Evolutionary conservation across 441 rosid genomes (phyloP).

Genomic region (Populus tomentosa): DNA sequence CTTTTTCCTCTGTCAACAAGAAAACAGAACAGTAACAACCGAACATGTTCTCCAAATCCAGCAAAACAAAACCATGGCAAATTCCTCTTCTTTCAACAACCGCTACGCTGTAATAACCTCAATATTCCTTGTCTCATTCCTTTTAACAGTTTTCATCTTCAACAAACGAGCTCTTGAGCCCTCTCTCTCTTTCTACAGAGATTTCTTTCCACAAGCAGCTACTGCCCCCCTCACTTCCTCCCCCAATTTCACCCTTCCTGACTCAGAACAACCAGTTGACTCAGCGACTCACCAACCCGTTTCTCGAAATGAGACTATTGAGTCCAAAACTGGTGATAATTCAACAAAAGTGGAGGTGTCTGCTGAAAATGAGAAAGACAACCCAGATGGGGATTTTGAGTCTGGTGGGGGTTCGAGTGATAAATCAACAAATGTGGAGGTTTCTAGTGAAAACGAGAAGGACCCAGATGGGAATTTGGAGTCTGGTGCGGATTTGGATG

Average conservation of each 20-base stretch:
- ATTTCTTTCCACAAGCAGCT: constrained; percentile 31
- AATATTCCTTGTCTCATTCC: constrained; percentile 38
- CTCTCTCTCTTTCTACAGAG: constrained; percentile 38
- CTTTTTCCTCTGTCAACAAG: not conserved
- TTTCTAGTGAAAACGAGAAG: constrained; percentile 13
- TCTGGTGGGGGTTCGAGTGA: constrained; percentile 4
- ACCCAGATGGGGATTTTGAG: constrained; percentile 16
- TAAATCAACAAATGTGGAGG: not conserved
- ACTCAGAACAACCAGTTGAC: not conserved
- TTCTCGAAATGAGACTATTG: constrained; percentile 8
- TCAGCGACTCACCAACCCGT: not conserved
- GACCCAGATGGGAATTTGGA: constrained; percentile 19
- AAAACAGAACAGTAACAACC: not conserved
- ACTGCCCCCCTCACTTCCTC: constrained; percentile 9
- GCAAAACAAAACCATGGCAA: constrained; percentile 28
- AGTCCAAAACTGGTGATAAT: not conserved
- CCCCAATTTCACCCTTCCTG: constrained; percentile 9
- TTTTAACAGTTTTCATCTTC: constrained; percentile 50
- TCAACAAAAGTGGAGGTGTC: not conserved
- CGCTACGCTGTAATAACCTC: constrained; percentile 31
- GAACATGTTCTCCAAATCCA: not conserved
- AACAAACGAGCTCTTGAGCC: constrained; percentile 49
- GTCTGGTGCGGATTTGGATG: constrained; percentile 13
- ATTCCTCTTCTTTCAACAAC: constrained; percentile 25
- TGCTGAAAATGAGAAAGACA: constrained; percentile 16